Base-by-base conservation (phyloP, 257 asterid genomes). In the Paraleonurus japonicus region DNA sequence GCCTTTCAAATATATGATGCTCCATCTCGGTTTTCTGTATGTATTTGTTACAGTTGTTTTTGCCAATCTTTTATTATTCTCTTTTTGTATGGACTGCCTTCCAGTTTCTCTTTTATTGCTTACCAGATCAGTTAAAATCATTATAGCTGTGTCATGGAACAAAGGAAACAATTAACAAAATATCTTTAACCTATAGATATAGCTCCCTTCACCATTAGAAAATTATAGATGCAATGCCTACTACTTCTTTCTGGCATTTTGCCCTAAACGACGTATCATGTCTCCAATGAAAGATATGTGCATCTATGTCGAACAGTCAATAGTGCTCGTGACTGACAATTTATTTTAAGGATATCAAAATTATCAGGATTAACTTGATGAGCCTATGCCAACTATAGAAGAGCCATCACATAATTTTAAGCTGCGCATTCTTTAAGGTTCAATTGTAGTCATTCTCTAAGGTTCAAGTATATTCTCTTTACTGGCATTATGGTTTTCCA, bases 1-100 rank as follows among this genome's bases (percentile, higher is more conserved):
- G 86, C 82, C 69, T 95, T 95, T 82, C 90, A 89, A 64, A 87
- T 95, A 82, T 80, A 88, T 76, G 99, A 95, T 79, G 85, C 97
- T 74, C 98, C 98, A 55, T 95, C 99, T 57, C 17, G 82, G 53
- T 92, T 95, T 82, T 82, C 90, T 72, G 99, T 95, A 88, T 69
- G 97, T 80, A 65, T 59, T 70, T 66, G 47, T 71, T 65, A 48
- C 72, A 19, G 41, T 39, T 76, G 51, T 24, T 45, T 64, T 37
- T 43, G 47, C 60, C 8, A 4, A 37, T 59, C 64, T 73, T 69
- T 32, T 73, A 15, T 47, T 54, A 17, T 69, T 55, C 33, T 51
- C 51, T 67, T 58, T 13, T 67, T 61, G 63, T 33, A 30, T 51
- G 51, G 17, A 15, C 55, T 80, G 33, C 47, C 23, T 71, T 47